Evolutionary conservation across 495 filamentous ascomycete species (phyloP).

Genomic region (Beverwykella pulmonaria): DNA sequence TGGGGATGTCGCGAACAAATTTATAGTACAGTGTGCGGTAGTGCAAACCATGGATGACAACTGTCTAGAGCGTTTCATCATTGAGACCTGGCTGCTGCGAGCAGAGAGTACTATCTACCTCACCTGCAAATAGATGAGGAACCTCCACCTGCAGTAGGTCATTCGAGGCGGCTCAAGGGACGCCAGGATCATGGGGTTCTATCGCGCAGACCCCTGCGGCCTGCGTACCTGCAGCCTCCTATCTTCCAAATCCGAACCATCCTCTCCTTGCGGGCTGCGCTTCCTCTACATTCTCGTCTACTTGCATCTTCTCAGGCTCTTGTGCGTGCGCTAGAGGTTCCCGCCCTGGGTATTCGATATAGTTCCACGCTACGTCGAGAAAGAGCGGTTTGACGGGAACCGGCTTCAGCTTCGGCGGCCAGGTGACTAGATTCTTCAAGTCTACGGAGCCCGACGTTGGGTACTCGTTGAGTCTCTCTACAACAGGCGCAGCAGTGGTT

Average conservation of each 20-base stretch:
- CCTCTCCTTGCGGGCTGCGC: constrained; percentile 69
- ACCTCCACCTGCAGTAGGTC: background rate
- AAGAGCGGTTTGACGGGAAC: constrained; percentile 95
- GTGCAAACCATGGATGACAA: background rate
- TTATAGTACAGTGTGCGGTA: background rate
- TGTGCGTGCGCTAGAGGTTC: constrained; percentile 33
- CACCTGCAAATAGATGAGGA: background rate
- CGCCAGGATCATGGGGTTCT: background rate
- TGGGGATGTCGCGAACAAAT: constrained; percentile 5
- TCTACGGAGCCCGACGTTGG: constrained; percentile 60
- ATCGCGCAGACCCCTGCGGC: constrained; percentile 3
- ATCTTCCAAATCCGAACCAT: constrained; percentile 90
- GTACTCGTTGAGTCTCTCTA: constrained; percentile 75
- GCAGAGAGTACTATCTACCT: constrained; percentile 1
- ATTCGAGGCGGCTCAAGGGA: constrained; percentile 12
- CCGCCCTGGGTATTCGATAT: constrained; percentile 85
- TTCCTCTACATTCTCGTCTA: constrained; percentile 49
- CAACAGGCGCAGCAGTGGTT: constrained; percentile 54
- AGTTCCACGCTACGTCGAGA: constrained; percentile 97
- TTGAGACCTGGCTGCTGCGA: background rate
- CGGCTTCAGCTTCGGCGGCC: constrained; percentile 78
- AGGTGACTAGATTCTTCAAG: constrained; percentile 77
- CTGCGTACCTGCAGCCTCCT: constrained; percentile 24
- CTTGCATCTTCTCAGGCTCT: constrained; percentile 33
- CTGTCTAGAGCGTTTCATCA: constrained; percentile 8